Percentiles rank a stretch among this genome's conserved stretches.
Conservation (phyloP, 108 stramenopile species). For the Nitzschia palea region DNA sequence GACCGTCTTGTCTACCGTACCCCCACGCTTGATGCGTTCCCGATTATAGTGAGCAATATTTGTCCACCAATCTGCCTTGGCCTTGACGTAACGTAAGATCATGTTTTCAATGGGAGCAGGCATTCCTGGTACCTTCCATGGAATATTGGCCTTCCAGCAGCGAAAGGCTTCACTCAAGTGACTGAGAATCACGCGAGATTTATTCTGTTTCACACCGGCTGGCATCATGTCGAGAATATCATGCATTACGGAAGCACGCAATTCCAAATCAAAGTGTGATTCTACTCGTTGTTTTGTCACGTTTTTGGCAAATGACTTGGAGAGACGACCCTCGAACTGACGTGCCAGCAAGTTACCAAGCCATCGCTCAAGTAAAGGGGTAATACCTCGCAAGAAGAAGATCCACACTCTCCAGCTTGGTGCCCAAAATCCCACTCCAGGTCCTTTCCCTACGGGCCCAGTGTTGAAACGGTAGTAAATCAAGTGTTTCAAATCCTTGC, state of each 20-base stretch:
- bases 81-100: constrained; percentile 99
- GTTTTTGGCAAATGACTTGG: constrained; percentile 96
- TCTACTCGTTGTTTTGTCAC: constrained; percentile 99
- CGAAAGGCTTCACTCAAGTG: constrained; percentile 98
- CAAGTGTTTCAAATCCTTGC: constrained; percentile 99
- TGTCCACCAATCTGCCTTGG: constrained; percentile 99
- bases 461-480: constrained; percentile 99
- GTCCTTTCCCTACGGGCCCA: constrained; percentile 99
- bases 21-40: constrained; percentile 99
- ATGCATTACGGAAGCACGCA: constrained; percentile 99
- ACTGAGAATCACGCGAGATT: constrained; percentile 94
- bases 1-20: constrained; percentile 99
- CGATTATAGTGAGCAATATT: constrained; percentile 99
- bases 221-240: constrained; percentile 99
- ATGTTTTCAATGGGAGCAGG: constrained; percentile 99
- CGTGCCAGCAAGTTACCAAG: constrained; percentile 97
- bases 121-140: constrained; percentile 99
- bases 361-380: constrained; percentile 97
- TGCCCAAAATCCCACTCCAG: constrained; percentile 99
- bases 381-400: constrained; percentile 97
- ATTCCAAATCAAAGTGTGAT: constrained; percentile 98
- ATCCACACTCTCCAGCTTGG: constrained; percentile 99
- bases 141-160: constrained; percentile 99
- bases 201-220: constrained; percentile 98
- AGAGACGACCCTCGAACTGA: constrained; percentile 98